Base-by-base conservation (phyloP, 1,139 yeast species). In the Meyerozyma smithsonii region DNA sequence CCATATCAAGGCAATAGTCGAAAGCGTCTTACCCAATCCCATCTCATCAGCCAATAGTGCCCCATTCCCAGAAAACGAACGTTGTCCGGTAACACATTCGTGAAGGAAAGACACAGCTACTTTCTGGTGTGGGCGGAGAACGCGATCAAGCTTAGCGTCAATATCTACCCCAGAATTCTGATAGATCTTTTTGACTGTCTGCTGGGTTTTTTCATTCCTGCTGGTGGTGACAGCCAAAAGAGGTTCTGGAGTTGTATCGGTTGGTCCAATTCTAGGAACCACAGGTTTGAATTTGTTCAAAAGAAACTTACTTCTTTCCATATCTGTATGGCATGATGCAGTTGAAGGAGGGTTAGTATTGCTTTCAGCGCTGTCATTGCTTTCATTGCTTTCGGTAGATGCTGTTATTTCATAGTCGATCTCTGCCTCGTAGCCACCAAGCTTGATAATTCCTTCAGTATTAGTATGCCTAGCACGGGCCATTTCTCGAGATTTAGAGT, bases 1-100 rank as follows among this genome's bases (percentile, higher is more conserved):
- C 95, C 96, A 88, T 3, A 92, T 72, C 28, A 89, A 57, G 0
- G 95, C 56, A 4, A 92, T 90, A 0, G 97, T 80, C 77, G 84
- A 89, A 28, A 92, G 62, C 0, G 97, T 90, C 55, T 92, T 92
- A 0, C 99, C 99, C 19, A 92, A 67, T 0, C 98, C 98, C 98
- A 92, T 92, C 55, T 92, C 97, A 59, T 92, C 98, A 0, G 98
- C 98, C 37, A 92, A 61, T 6, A 92, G 64, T 2, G 94, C 92
- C 0, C 98, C 97, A 36, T 65, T 56, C 0, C 68, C 62, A 30
- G 57, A 62, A 23, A 61, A 60, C 19, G 71, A 64, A 28, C 72
- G 61, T 44, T 72, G 62, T 0, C 95, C 95, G 81, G 84, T 77
- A 2, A 89, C 72, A 50, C 96, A 87, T 42, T 85, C 85, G 52